Evolutionary conservation across 1,284 basidiomycete species (phyloP), one percentile per base, ranked within the genome.

Genomic region (Marasmius fiardii): DNA sequence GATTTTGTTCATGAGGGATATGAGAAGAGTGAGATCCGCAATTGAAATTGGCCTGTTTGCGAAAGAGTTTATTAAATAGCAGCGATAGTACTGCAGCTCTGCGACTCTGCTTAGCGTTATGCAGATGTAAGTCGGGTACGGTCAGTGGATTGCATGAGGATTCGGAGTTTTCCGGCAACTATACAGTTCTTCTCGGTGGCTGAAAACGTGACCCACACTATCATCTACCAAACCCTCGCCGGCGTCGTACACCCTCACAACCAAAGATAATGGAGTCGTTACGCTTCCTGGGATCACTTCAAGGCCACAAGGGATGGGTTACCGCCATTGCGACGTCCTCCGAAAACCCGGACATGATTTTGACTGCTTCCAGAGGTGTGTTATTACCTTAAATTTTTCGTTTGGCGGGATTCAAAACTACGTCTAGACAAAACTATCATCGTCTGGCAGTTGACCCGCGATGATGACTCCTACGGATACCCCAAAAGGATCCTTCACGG

Each of bases 391-490:
- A 45, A 20, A 8, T 26, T 31, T 16, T 8, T 49, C n/a, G 10
- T 20, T 23, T 5, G 43, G 11, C 18, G 24, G 12, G 16, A 49
- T 7, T 33, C 28, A 14, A 33, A 24, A 16, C 53, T 67, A 59
- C 68, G 4, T 31, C 11, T 33, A 95, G 97, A 99, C 90, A 98
- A 98, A 86, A 98, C 95, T 61, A 93, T 99, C 82, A 98, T 99
- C 71, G 95, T 98, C 73, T 99, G 97, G 97, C 91, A 95, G 74
- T 83, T 99, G 69, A 96, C 95, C 65, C 93, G 97, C 64, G 94
- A 97, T 65, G 96, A 99, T 61, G 86, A 90, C 70, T 79, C 85
- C 55, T 95, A 94, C 73, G 95, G 95, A 56, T 95, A 89, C 81
- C 94, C 95, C 63, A 99, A 98, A 82, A 90, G 91, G 70, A 93